These are phyloP conservation scores for Lactarius hengduanensis DNA, from an alignment of 768 basidiomycete species.

Conservation along the genomic window DNA sequence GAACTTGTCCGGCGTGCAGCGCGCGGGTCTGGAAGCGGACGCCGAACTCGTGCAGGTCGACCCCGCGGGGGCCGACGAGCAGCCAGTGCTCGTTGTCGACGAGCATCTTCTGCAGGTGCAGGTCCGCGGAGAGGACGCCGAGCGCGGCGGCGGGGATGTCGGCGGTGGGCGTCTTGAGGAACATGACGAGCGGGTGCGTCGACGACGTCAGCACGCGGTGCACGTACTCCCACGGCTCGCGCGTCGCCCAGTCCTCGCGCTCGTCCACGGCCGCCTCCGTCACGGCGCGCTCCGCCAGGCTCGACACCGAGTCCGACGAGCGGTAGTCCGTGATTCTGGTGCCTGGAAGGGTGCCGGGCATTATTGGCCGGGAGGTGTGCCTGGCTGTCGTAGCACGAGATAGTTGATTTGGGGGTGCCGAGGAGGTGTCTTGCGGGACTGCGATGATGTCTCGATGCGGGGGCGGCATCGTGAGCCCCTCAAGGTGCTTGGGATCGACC, in stretches of 20 bases:
- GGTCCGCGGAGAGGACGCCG: conserved; percentile 4
- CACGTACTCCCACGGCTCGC: conserved; percentile 25
- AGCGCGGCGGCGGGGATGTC: conserved; percentile 13
- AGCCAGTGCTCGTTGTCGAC: conserved; percentile 24
- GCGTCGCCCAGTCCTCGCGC: conserved; percentile 24
- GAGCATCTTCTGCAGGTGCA: conserved; percentile 11
- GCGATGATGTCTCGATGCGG: not conserved
- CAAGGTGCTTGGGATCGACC: not conserved
- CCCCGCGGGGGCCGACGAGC: conserved; percentile 7
- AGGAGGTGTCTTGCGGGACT: not conserved
- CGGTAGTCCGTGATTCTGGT: not conserved
- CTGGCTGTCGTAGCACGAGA: not conserved
- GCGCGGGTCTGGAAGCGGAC: conserved; percentile 14
- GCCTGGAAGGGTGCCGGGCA: conserved; percentile 19
- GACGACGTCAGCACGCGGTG: conserved; percentile 23
- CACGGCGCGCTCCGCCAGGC: not conserved
- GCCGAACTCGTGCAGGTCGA: conserved; percentile 14
- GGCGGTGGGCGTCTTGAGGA: conserved; percentile 17
- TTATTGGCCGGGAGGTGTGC: conserved; percentile 3
- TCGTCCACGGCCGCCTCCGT: conserved; percentile 3
- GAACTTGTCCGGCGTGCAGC: conserved; percentile 7
- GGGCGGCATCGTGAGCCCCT: not conserved
- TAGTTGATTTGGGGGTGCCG: not conserved
- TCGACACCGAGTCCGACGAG: not conserved
- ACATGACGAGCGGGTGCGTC: conserved; percentile 17